Evolutionary conservation across 169 alveolate genomes (phyloP), one percentile per base, ranked within the genome.

Genomic region (Hepatocystis sp.): DNA sequence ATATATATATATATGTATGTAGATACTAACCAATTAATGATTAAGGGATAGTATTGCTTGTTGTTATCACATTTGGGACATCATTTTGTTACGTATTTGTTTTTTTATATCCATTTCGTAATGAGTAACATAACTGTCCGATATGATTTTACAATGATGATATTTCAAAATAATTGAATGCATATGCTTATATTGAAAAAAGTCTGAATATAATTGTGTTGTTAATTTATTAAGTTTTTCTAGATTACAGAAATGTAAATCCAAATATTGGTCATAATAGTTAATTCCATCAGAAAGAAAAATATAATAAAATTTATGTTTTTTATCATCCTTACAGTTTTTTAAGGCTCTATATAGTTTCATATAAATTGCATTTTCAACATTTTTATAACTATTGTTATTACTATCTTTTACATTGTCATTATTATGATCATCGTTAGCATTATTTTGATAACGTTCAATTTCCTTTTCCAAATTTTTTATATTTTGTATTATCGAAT

Each of bases 211-310:
- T 10, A 30, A 61, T 15, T 36, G 40, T 60, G 39, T 71, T 56
- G 58, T 25, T 51, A 71, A 44, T n/a, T 58, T 15, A 23, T 71
- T 76, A 4, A 71, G 66, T 21, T 71, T 58, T 27, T 60, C 55
- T 25, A 71, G 4, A 28, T 71, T 71, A 36, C 30, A 56, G 36
- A 71, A 71, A 71, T 71, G 86, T 60, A 71, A 64, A 51, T 71
- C 86, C 58, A 71, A 47, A 71, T 71, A 71, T 10, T 71, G 86
- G 42, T 71, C 86, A 39, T 52, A 71, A 25, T 55, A 71, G 10
- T 13, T 71, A 19, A 42, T 21, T 47, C 64, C 86, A 10, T 71
- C 58, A 2, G 86, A 60, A 21, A 71, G 47, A 71, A 42, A 71
- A 15, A 71, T 58, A 25, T 58, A 71, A 42, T 71, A 71, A 58